Percentiles rank a stretch among this genome's conserved stretches.
Conservation (phyloP, 1,284 basidiomycete species). For the Erythrobasidium hasegawianum region DNA sequence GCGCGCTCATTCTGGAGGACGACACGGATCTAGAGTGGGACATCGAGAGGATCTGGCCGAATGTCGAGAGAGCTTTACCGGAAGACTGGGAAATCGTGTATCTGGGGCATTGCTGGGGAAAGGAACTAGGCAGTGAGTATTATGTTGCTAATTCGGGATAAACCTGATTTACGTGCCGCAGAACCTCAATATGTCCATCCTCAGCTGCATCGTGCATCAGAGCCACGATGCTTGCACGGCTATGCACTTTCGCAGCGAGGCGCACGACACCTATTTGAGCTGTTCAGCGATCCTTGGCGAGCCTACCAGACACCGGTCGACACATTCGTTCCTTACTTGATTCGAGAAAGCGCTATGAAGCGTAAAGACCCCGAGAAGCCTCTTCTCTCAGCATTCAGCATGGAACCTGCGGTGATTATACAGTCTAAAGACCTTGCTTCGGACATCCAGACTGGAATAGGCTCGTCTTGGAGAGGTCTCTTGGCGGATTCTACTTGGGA, state of each 20-base stretch:
- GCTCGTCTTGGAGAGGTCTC: slow-evolving; percentile 45
- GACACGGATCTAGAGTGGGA: slow-evolving; percentile 74
- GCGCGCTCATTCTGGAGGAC: slow-evolving; percentile 66
- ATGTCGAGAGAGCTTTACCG: slow-evolving; percentile 60
- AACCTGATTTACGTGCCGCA: slow-evolving; percentile 54
- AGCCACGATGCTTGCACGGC: slow-evolving; percentile 46
- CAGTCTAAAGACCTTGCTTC: slow-evolving; percentile 47
- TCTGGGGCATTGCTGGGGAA: slow-evolving; percentile 56
- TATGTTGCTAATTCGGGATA: slow-evolving; percentile 40
- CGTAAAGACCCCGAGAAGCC: slow-evolving; percentile 1
- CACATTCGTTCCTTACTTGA: slow-evolving; percentile 62
- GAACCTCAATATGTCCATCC: slow-evolving; percentile 72
- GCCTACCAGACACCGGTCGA: slow-evolving; percentile 47
- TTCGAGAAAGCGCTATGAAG: slow-evolving; percentile 44
- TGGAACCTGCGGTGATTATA: slow-evolving; percentile 49
- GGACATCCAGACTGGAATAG: slow-evolving; percentile 47
- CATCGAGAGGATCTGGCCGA: slow-evolving; percentile 55
- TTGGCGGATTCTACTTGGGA: slow-evolving; percentile 49
- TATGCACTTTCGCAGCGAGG: slow-evolving; percentile 45
- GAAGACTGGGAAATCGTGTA: slow-evolving; percentile 67
- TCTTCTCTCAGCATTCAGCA: slow-evolving; percentile 44
- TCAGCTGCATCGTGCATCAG: slow-evolving; percentile 57
- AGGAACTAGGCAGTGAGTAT: slow-evolving; percentile 42
- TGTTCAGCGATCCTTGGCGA: slow-evolving; percentile 45
- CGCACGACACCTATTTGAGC: slow-evolving; percentile 38